phyloP scores from a whole-genome alignment of 352 stramenopile species.

The Phytophthora pini region DNA sequence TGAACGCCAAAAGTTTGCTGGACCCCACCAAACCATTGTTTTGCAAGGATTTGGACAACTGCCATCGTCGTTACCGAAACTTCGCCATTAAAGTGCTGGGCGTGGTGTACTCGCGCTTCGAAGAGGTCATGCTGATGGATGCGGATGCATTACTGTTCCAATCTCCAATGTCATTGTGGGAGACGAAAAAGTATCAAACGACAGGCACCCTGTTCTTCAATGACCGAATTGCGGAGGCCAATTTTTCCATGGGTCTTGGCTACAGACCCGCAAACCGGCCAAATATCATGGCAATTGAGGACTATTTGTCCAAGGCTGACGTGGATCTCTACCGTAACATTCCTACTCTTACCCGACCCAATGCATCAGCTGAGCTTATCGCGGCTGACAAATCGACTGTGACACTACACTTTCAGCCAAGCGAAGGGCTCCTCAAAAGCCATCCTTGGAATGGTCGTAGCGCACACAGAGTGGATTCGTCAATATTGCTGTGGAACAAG shows the following conservation, averaged over 20 bases:
- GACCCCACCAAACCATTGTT: constrained; percentile 52
- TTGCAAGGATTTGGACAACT: constrained; percentile 50
- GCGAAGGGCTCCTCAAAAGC: constrained; percentile 31
- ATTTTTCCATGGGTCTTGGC: constrained; percentile 34
- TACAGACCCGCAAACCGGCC: constrained; percentile 31
- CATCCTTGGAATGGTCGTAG: constrained; percentile 44
- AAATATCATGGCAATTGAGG: constrained; percentile 41
- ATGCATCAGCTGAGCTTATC: constrained; percentile 27
- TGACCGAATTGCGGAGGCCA: constrained; percentile 52
- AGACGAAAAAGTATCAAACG: constrained; percentile 50
- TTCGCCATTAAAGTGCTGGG: constrained; percentile 76
- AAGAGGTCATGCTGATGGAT: constrained; percentile 80
- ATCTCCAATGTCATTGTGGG: constrained; percentile 59
- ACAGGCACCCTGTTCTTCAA: constrained; percentile 79
- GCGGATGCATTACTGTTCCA: constrained; percentile 76
- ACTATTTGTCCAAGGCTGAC: constrained; percentile 39
- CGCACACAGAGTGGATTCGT: constrained; percentile 52
- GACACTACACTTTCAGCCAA: constrained; percentile 37
- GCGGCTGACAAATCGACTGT: constrained; percentile 33
- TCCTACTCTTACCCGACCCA: constrained; percentile 23
- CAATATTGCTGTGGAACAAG: constrained; percentile 57
- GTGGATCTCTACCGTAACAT: constrained; percentile 32
- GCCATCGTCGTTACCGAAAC: constrained; percentile 54
- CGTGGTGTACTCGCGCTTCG: constrained; percentile 69
- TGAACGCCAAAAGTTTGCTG: constrained; percentile 30